Percentiles rank a stretch among this genome's conserved stretches.
These are phyloP conservation scores for Cytospora chrysosperma DNA, from an alignment of 2,329 filamentous ascomycete species.

Conservation along the genomic window DNA sequence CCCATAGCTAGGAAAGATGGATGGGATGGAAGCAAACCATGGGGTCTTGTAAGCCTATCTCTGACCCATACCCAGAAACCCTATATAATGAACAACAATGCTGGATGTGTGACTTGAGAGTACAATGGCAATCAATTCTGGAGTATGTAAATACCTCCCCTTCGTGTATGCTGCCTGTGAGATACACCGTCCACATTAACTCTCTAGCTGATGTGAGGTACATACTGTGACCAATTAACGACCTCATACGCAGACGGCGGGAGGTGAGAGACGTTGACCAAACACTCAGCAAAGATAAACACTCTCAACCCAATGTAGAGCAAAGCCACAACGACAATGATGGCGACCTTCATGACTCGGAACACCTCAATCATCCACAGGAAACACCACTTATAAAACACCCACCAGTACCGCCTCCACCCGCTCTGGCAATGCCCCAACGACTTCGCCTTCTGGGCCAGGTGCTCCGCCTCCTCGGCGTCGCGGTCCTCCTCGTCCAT, in stretches of 20 bases:
- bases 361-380: slow-evolving; percentile 19
- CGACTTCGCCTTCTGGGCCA: slow-evolving; percentile 1
- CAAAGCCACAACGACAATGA: background rate
- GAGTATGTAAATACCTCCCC: background rate
- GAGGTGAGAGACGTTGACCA: slow-evolving; percentile 11
- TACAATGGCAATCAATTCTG: background rate
- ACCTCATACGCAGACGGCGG: slow-evolving; percentile 11
- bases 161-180: background rate
- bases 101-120: background rate
- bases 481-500: slow-evolving; percentile 21
- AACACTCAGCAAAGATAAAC: slow-evolving; percentile 14
- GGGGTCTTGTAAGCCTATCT: no score
- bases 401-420: slow-evolving; percentile 7
- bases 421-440: slow-evolving; percentile 3
- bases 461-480: slow-evolving; percentile 15
- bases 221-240: slow-evolving; percentile 17
- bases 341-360: slow-evolving; percentile 8
- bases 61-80: no score
- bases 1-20: no score
- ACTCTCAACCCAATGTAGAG: slow-evolving; percentile 7
- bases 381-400: slow-evolving; percentile 14
- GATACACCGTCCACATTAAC: background rate
- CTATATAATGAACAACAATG: no score
- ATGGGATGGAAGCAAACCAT: no score
- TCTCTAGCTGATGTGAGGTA: slow-evolving; percentile 16